Evolutionary conservation across 2,329 filamentous ascomycete genomes (phyloP).

Genomic region (Fusarium haematococcum): DNA sequence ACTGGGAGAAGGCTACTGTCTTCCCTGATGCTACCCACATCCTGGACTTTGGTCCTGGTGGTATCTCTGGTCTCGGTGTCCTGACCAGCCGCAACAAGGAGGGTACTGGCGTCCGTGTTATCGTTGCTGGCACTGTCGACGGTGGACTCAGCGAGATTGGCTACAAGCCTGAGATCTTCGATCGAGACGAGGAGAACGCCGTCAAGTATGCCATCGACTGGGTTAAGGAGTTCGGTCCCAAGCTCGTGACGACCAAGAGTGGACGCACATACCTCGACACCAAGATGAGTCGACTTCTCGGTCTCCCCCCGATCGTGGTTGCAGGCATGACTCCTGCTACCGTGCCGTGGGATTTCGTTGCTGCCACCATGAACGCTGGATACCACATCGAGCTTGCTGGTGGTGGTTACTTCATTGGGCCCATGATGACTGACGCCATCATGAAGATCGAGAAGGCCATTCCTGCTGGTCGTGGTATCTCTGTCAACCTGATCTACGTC

Average conservation of each 20-base stretch:
- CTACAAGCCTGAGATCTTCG: constrained; percentile 98
- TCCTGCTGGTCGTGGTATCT: constrained; percentile 87
- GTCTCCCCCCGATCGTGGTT: constrained; percentile 88
- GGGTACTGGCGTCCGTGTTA: constrained; percentile 95
- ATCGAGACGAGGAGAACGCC: constrained; percentile 93
- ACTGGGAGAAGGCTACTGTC: constrained; percentile 95
- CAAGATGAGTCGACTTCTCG: constrained; percentile 90
- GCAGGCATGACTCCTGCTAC: constrained; percentile 95
- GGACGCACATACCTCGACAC: constrained; percentile 95
- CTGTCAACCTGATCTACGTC: constrained; percentile 91
- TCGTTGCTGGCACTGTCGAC: constrained; percentile 92
- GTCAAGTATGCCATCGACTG: constrained; percentile 96
- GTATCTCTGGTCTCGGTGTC: constrained; percentile 94
- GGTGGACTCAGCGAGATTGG: constrained; percentile 91
- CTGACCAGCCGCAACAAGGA: constrained; percentile 99
- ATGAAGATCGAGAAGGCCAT: constrained; percentile 87
- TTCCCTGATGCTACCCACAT: constrained; percentile 95
- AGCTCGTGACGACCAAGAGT: constrained; percentile 86
- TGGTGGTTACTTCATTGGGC: constrained; percentile 88
- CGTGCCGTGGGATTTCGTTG: constrained; percentile 91
- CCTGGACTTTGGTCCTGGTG: constrained; percentile 95
- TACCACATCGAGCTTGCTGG: constrained; percentile 93
- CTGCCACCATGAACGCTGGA: constrained; percentile 93
- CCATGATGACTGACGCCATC: constrained; percentile 85
- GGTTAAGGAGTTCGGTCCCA: constrained; percentile 97